Conservation (phyloP, 176 grass and related monocot genomes). For the Musa beccarii region DNA sequence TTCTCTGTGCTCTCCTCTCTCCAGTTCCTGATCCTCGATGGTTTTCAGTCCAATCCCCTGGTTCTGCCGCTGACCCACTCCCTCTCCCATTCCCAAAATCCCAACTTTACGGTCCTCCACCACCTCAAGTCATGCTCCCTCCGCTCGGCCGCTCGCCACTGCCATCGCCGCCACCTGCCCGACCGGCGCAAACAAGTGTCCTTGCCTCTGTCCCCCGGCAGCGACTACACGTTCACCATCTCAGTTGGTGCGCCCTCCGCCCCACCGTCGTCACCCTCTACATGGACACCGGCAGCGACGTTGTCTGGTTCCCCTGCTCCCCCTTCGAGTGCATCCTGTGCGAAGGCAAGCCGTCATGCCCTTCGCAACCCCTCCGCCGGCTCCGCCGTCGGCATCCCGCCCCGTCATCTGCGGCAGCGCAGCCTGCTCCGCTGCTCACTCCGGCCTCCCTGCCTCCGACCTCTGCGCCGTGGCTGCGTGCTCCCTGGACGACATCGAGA, state of each 20-base stretch:
- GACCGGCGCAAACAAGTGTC: slow-evolving; percentile 31
- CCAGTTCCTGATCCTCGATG: not conserved
- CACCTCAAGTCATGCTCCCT: slow-evolving; percentile 52
- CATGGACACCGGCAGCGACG: slow-evolving; percentile 87
- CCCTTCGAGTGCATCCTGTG: slow-evolving; percentile 94
- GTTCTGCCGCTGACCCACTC: slow-evolving; percentile 1
- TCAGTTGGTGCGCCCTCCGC: slow-evolving; percentile 43
- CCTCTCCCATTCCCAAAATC: not conserved
- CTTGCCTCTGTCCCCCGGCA: slow-evolving; percentile 53
- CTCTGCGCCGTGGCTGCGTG: slow-evolving; percentile 69
- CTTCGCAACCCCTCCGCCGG: not conserved
- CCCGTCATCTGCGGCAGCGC: slow-evolving; percentile 44
- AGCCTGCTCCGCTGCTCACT: slow-evolving; percentile 59
- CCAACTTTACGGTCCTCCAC: slow-evolving; percentile 33
- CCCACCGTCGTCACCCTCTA: slow-evolving; percentile 47
- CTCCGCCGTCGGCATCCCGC: slow-evolving; percentile 33
- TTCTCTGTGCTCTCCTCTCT: not conserved
- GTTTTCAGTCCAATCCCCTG: not conserved
- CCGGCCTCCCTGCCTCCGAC: slow-evolving; percentile 43
- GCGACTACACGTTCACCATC: slow-evolving; percentile 79
- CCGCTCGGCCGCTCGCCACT: slow-evolving; percentile 43
- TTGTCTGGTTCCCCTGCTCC: slow-evolving; percentile 90
- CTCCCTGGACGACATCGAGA: slow-evolving; percentile 72
- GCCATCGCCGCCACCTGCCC: not conserved
- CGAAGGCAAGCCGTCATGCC: slow-evolving; percentile 45